Base-by-base conservation (phyloP, 2,329 filamentous ascomycete species). In the Epichloe coenophiala region DNA sequence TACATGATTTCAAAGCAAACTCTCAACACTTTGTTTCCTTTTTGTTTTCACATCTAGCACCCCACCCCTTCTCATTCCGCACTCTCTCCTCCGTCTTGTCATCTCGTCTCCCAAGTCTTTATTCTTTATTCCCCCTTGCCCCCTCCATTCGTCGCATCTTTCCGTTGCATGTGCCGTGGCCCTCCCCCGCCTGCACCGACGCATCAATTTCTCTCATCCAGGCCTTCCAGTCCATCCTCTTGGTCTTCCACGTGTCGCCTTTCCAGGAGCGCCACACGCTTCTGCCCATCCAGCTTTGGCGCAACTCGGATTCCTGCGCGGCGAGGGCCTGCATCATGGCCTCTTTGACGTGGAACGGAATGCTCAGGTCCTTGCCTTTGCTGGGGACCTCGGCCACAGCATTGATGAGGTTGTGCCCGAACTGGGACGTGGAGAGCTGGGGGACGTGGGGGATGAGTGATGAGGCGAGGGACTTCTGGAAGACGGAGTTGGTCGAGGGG, bases 331-430 rank as follows among this genome's bases (percentile, higher is more conserved):
- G 55, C 68, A 80, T 76, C 53, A 80, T 66, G 41, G 69, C 67
- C 57, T 81, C 75, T 62, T 81, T 81, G 54, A 77, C 64, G 57
- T 81, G 76, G 61, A 77, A 77, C 1, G 78, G 77, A 44, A 80
- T 63, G 53, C 70, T 70, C 51, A 70, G 66, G 49, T 71, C 70
- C 17, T 68, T 67, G 41, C 70, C 72, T 54, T 69, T 72, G 45
- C 72, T 75, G 3, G 77, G 77, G 2, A 75, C 65, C 40, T 67
- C 59, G 44, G 75, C 66, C 45, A 81, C 67, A 47, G 71, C 66
- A 57, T 70, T 71, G 52, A 80, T 56, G 23, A 80, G 65, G 53
- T 71, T 72, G 60, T 77, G 75, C 7, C 76, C 77, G 51, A 69
- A 68, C 51, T 73, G 70, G 12, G 74, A 76, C 42, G 63, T 62